Evolutionary conservation across 305 asterid species (phyloP), one percentile per base, ranked within the genome.

Genomic region (Fraxinus dipetala): DNA sequence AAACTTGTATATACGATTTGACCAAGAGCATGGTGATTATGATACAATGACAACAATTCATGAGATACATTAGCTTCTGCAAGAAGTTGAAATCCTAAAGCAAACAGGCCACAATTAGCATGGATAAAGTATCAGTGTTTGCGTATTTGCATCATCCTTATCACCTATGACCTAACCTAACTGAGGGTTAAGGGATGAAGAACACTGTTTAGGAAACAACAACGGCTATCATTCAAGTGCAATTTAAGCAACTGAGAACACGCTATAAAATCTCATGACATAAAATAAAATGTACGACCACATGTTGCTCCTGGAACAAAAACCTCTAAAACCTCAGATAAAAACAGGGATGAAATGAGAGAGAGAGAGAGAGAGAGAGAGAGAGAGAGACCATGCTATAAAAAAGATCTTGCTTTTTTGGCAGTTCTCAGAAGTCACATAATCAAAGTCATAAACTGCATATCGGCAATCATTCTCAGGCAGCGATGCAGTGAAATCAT

Each of bases 391-490:
- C 74, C 74, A 67, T 28, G 74, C 74, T 28, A 67, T 67, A 26
- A 67, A 67, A 28, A 67, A 67, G 7, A 67, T 67, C 74, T 67
- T 67, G 74, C 74, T 67, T 16, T 67, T 67, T 26, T 67, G 74
- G 36, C 74, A 67, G 74, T 67, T 67, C 38, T 67, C 74, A 26
- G 36, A 67, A 67, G 74, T 67, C 20, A 67, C 38, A 26, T 67
- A 67, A 28, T 67, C 74, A 26, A 67, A 67, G 74, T 67, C 74
- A 67, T 67, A 67, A 26, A 67, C 74, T 1, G 74, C 74, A 67
- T 67, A 67, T 26, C 74, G 74, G 8, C 74, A 67, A 67, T 67
- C 74, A 67, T 28, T 67, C 38, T 67, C 74, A 67, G 74, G 74
- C 10, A 67, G n/a, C 9, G 74, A 67, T 67, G 74, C 74, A 28